phyloP scores from a whole-genome alignment of 495 filamentous ascomycete genomes.

The Neurospora terricola region DNA sequence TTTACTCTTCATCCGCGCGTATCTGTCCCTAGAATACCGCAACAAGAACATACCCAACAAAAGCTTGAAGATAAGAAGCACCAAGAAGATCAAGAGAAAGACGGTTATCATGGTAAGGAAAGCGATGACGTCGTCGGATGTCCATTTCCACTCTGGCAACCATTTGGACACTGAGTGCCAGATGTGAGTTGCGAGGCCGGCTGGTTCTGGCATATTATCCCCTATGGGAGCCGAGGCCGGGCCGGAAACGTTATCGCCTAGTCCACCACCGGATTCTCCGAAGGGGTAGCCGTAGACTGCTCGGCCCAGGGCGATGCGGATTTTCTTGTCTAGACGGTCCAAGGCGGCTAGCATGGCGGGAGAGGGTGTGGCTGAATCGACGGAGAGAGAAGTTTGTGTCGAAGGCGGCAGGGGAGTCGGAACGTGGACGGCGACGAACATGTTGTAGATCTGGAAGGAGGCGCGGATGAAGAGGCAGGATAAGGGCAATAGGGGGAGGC shows the following conservation, averaged over 20 bases:
- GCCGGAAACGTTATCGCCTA: conserved; percentile 3
- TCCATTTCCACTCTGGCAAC: conserved; percentile 14
- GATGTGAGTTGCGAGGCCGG: conserved; percentile 16
- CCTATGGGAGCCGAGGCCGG: neutral
- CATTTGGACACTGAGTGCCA: conserved; percentile 20
- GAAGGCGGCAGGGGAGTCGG: conserved; percentile 64
- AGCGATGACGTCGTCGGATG: conserved; percentile 58
- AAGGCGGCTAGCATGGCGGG: conserved; percentile 63
- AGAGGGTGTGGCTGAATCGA: conserved; percentile 43
- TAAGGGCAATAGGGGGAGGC: conserved; percentile 84
- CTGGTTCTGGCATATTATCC: neutral
- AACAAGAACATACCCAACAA: conserved; percentile 76
- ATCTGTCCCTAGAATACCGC: conserved; percentile 61
- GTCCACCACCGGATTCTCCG: conserved; percentile 1
- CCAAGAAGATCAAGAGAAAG: conserved; percentile 65
- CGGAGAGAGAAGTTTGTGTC: conserved; percentile 50
- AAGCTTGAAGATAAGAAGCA: conserved; percentile 72
- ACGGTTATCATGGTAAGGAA: conserved; percentile 65
- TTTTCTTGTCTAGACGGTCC: conserved; percentile 63
- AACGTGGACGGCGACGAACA: conserved; percentile 84
- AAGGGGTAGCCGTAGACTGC: conserved; percentile 48
- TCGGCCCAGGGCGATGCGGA: conserved; percentile 60
- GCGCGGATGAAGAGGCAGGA: conserved; percentile 93
- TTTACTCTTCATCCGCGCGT: conserved; percentile 64
- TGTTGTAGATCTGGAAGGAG: conserved; percentile 92